Percentiles rank a stretch among this genome's conserved stretches.
phyloP scores from a whole-genome alignment of 1,284 basidiomycete species.

The Naganishia cerealis region DNA sequence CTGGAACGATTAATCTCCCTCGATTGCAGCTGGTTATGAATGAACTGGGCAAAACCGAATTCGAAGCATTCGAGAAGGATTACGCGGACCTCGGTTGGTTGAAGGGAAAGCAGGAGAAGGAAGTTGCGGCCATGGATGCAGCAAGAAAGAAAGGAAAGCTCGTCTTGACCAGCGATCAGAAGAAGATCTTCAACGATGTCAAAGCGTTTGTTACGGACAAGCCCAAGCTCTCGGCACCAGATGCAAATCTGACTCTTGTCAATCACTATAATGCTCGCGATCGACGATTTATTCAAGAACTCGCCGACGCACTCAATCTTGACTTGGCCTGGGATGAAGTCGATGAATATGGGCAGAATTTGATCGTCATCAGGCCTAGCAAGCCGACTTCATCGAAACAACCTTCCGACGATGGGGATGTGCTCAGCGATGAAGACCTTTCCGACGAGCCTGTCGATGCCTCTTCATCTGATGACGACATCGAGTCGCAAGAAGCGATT shows the following conservation, averaged over 20 bases:
- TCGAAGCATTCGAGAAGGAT: slow-evolving; percentile 85
- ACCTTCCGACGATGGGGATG: slow-evolving; percentile 45
- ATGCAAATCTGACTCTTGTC: slow-evolving; percentile 62
- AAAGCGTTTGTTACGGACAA: slow-evolving; percentile 67
- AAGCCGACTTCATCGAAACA: slow-evolving; percentile 64
- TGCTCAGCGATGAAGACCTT: slow-evolving; percentile 41
- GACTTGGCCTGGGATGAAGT: slow-evolving; percentile 83
- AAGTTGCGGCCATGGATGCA: slow-evolving; percentile 59
- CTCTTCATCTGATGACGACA: slow-evolving; percentile 52
- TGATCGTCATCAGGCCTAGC: slow-evolving; percentile 62
- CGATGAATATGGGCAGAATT: slow-evolving; percentile 70
- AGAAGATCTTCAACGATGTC: slow-evolving; percentile 72
- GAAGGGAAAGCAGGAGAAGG: slow-evolving; percentile 80
- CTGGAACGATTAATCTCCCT: slow-evolving; percentile 75
- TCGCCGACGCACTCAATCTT: slow-evolving; percentile 74
- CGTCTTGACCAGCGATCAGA: slow-evolving; percentile 70
- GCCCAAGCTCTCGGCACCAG: slow-evolving; percentile 55
- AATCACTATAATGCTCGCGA: slow-evolving; percentile 77
- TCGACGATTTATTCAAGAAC: slow-evolving; percentile 69
- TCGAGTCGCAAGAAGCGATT: slow-evolving; percentile 68
- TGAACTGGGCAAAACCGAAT: slow-evolving; percentile 83
- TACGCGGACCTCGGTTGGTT: slow-evolving; percentile 84
- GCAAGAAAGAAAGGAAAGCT: slow-evolving; percentile 52
- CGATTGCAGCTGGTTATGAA: slow-evolving; percentile 83
- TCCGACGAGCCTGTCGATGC: slow-evolving; percentile 40